phyloP scores from a whole-genome alignment of 441 rosid species.

The Corymbia citriodora region DNA sequence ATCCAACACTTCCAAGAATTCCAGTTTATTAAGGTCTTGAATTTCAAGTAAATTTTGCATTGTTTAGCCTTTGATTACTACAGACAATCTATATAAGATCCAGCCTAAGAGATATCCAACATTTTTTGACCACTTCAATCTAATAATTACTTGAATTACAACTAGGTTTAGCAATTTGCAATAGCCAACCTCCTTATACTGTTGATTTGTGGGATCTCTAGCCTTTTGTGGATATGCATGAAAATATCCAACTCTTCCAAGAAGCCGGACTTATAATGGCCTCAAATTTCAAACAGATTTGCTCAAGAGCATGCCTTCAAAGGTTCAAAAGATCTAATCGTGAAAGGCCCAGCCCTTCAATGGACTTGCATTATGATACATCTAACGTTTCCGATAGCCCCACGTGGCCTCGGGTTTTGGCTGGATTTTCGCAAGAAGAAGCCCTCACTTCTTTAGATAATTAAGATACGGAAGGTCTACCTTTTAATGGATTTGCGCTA shows the following conservation, averaged over 20 bases:
- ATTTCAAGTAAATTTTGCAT: background rate
- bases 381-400: too few relatives aligned
- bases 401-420: fast-evolving
- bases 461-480: background rate
- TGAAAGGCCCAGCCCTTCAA: too few relatives aligned
- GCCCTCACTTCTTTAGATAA: background rate
- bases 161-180: background rate
- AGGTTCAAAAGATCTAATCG: too few relatives aligned
- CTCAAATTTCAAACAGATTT: too few relatives aligned
- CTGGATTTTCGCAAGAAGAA: background rate
- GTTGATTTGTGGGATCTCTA: background rate
- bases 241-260: background rate
- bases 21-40: background rate
- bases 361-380: too few relatives aligned
- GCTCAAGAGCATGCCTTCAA: too few relatives aligned
- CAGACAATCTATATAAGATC: too few relatives aligned
- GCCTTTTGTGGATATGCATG: background rate
- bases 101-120: background rate
- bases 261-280: background rate
- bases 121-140: background rate
- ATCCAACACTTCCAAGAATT: background rate
- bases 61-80: background rate
- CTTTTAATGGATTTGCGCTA: background rate
- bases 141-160: background rate
- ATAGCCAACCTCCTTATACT: background rate